Conservation (phyloP, 2,329 filamentous ascomycete genomes). For the Exophiala sp. region DNA sequence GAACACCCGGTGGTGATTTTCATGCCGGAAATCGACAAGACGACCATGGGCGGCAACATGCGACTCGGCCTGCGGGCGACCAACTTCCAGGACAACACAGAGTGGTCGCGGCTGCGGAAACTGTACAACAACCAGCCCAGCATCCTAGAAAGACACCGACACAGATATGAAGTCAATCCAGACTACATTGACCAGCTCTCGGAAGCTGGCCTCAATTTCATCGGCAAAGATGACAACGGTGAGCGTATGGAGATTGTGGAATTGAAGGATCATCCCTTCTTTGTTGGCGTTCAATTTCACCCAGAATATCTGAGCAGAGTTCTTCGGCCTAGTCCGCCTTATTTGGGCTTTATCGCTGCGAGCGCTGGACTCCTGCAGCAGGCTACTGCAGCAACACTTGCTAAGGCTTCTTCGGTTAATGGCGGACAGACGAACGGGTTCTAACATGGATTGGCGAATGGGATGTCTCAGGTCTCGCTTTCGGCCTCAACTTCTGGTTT, state of each 20-base stretch:
- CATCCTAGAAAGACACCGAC: slow-evolving; percentile 74
- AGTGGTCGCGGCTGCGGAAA: slow-evolving; percentile 74
- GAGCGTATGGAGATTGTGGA: slow-evolving; percentile 81
- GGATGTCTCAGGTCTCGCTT: slow-evolving; percentile 7
- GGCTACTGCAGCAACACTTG: slow-evolving; percentile 27
- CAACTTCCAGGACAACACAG: slow-evolving; percentile 68
- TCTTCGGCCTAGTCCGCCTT: slow-evolving; percentile 68
- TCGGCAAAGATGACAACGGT: slow-evolving; percentile 75
- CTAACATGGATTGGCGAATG: slow-evolving; percentile 33
- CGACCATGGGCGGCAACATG: slow-evolving; percentile 83
- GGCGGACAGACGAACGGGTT: slow-evolving; percentile 61
- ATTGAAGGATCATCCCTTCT: slow-evolving; percentile 78
- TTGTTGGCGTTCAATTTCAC: slow-evolving; percentile 82
- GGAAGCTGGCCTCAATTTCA: slow-evolving; percentile 66
- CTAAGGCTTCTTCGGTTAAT: slow-evolving; percentile 55
- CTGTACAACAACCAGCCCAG: slow-evolving; percentile 57
- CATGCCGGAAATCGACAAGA: slow-evolving; percentile 83
- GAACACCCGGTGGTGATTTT: slow-evolving; percentile 73
- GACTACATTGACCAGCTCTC: slow-evolving; percentile 67
- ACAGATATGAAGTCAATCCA: slow-evolving; percentile 89
- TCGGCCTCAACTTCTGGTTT: slow-evolving; percentile 11
- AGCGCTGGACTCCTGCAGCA: slow-evolving; percentile 63
- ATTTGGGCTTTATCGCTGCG: slow-evolving; percentile 81
- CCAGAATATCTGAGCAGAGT: slow-evolving; percentile 80
- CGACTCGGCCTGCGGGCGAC: slow-evolving; percentile 72